phyloP scores from a whole-genome alignment of 176 grass and related monocot genomes.

The Hordeum vulgare region MorexV3_pseudomolecules_assembly NC_058519.1:2865113-2865612 shows the following conservation, averaged over 20 bases:
- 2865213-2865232: neutral
- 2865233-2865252: neutral
- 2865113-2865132: slow-evolving; percentile 32
- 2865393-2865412: neutral
- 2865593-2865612: too few relatives aligned
- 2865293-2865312: neutral
- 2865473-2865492: neutral
- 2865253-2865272: neutral
- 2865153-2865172: neutral
- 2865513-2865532: neutral
- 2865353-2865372: neutral
- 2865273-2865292: neutral
- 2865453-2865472: neutral
- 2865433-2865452: neutral
- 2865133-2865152: slow-evolving; percentile 7
- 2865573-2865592: too few relatives aligned
- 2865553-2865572: too few relatives aligned
- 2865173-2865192: neutral
- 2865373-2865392: neutral
- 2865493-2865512: neutral
- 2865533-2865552: neutral
- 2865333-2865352: too few relatives aligned
- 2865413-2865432: neutral
- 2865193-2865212: neutral
- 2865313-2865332: neutral